Base-by-base conservation (phyloP, 495 filamentous ascomycete species). In the Trypethelium eluteriae region DNA sequence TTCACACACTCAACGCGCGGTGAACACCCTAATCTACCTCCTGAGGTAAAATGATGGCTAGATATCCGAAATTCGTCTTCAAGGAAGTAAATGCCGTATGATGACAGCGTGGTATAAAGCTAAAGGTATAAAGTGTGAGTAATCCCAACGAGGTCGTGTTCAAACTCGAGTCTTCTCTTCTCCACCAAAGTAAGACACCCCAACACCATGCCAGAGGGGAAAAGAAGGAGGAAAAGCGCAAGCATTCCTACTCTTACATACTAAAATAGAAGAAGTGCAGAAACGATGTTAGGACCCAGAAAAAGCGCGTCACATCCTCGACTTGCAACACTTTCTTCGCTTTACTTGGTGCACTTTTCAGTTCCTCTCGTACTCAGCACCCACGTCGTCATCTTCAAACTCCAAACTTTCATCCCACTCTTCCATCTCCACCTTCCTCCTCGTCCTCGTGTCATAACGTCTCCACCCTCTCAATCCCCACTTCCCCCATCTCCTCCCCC, bases 401-500 rank as follows among this genome's bases (percentile, higher is more conserved):
- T 25, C 25, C 25, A 25, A 25, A 25, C 25, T 25, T 25, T 25
- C 25, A 25, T 25, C 25, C 25, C 25, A 25, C 25, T 25, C 25
- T 7, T 44, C 53, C 53, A 18, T 59, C 53, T 59, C 6, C 25
- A 59, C 32, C 36, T 7, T 59, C 32, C 7, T 59, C 53, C 53
- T 36, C 6, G 7, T 7, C 53, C 5, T 32, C n/a, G 7, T 14
- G 53, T 59, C 53, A 59, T 59, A 59, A 59, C 32, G 49, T 9
- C 11, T 53, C 49, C 12, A n/a, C 11, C 36, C 38, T 14, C 62
- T 62, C 16, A 62, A 34, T 41, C 62, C 82, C 80, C 0, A 79
- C 80, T 57, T 79, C 78, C 65, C 86, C 85, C 73, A 85, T 81
- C 67, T 89, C 88, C 69, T 91, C 87, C 57, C 86, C 81, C 67